These are phyloP conservation scores for Cladosporium oxysporum DNA, from an alignment of 2,329 filamentous ascomycete genomes.

Conservation along the genomic window DNA sequence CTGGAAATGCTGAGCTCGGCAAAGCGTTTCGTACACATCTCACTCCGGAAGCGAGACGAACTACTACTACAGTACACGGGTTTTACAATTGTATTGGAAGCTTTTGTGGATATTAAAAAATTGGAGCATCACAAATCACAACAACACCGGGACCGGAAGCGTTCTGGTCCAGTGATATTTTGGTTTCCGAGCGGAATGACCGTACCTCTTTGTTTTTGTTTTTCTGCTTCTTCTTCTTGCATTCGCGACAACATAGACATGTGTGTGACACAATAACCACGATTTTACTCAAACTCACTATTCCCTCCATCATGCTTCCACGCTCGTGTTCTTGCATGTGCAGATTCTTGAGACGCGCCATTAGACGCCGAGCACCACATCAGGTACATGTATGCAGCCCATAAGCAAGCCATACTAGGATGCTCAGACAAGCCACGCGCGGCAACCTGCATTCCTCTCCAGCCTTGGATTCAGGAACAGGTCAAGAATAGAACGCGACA, in stretches of 20 bases:
- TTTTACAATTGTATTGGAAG: slow-evolving; percentile 13
- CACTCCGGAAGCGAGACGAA: background rate
- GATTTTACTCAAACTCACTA: background rate
- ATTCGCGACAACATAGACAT: background rate
- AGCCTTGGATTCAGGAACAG: background rate
- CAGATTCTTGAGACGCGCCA: background rate
- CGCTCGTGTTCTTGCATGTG: background rate
- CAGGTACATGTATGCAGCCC: background rate
- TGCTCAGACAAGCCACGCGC: background rate
- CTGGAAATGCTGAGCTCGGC: background rate
- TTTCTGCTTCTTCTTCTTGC: background rate
- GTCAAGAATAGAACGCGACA: background rate
- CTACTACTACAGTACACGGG: slow-evolving; percentile 9
- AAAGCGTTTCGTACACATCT: background rate
- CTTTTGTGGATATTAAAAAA: slow-evolving; percentile 12
- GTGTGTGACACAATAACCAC: background rate
- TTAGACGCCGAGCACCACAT: background rate
- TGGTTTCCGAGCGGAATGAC: background rate
- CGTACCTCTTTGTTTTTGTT: background rate
- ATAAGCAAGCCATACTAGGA: background rate
- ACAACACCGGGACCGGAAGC: background rate
- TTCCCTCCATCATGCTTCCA: background rate
- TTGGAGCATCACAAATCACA: slow-evolving; percentile 4
- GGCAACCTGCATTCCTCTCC: background rate
- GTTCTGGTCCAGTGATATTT: background rate